Conservation (phyloP, 352 stramenopile genomes). For the Thraustochytrium sp. region DNA sequence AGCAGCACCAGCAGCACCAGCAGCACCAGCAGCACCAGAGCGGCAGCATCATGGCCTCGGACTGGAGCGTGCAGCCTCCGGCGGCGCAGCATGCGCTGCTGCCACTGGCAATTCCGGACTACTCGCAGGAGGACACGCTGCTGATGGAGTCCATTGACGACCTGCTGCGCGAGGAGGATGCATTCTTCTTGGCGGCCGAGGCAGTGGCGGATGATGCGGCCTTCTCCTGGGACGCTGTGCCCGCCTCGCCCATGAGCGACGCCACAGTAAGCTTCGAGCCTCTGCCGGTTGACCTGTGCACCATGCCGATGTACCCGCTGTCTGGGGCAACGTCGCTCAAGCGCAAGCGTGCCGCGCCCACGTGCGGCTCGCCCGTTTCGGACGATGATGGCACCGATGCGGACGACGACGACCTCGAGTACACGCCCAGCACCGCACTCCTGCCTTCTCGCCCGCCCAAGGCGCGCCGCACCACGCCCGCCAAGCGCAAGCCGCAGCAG, state of each 20-base stretch:
- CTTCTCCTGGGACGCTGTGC: neutral
- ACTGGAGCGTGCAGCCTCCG: no score
- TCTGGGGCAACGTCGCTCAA: no score
- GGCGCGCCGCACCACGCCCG: neutral
- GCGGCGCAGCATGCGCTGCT: no score
- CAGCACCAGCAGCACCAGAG: no score
- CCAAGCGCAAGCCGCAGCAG: neutral
- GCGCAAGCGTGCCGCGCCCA: neutral
- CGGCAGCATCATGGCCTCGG: no score
- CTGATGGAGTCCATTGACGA: neutral
- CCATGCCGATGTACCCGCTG: no score
- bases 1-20: no score
- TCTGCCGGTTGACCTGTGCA: no score
- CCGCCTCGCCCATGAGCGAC: neutral
- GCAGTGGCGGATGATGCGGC: neutral
- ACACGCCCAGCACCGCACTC: no score
- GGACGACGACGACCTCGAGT: neutral
- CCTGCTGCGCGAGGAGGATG: neutral
- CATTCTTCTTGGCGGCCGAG: neutral
- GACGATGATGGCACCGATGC: neutral
- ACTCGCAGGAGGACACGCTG: neutral
- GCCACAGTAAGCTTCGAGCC: neutral
- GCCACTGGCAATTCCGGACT: no score
- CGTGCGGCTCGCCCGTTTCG: neutral
- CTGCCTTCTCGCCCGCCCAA: neutral